Conservation (phyloP, 805 yeast species). For the Nakazawaea pomicola region DNA sequence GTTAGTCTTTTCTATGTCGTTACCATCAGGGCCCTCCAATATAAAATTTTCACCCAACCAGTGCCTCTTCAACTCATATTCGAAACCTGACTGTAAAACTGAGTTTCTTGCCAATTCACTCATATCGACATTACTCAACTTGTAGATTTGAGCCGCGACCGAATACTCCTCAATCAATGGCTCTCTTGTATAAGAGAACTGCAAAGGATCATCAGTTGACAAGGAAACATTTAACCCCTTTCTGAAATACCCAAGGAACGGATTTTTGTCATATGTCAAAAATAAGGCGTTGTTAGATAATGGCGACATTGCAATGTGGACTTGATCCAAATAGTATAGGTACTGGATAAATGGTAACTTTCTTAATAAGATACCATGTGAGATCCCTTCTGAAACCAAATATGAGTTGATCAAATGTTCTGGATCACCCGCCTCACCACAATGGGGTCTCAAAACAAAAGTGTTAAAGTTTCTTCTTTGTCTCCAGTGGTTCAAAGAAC, state of each 20-base stretch:
- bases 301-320: constrained; percentile 98
- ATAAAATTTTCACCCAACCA: constrained; percentile 79
- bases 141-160: constrained; percentile 97
- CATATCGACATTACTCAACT: constrained; percentile 92
- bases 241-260: constrained; percentile 85
- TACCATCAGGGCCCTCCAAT: constrained; percentile 65
- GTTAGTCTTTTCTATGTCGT: constrained; percentile 89
- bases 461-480: constrained; percentile 72
- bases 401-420: constrained; percentile 92
- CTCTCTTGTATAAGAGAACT: constrained; percentile 94
- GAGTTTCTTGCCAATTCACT: constrained; percentile 94
- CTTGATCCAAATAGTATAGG: constrained; percentile 86
- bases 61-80: constrained; percentile 75
- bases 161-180: constrained; percentile 97
- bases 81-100: constrained; percentile 93
- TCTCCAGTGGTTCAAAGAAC: constrained; percentile 85
- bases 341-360: constrained; percentile 95
- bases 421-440: constrained; percentile 99
- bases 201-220: constrained; percentile 97
- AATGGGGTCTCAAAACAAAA: constrained; percentile 93
- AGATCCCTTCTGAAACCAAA: constrained; percentile 84
- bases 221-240: constrained; percentile 92
- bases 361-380: constrained; percentile 91
- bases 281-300: constrained; percentile 93
- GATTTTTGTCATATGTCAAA: constrained; percentile 94